These are phyloP conservation scores for Schwanniomyces etchellsii DNA, from an alignment of 1,139 yeast genomes.

Conservation along the genomic window DNA sequence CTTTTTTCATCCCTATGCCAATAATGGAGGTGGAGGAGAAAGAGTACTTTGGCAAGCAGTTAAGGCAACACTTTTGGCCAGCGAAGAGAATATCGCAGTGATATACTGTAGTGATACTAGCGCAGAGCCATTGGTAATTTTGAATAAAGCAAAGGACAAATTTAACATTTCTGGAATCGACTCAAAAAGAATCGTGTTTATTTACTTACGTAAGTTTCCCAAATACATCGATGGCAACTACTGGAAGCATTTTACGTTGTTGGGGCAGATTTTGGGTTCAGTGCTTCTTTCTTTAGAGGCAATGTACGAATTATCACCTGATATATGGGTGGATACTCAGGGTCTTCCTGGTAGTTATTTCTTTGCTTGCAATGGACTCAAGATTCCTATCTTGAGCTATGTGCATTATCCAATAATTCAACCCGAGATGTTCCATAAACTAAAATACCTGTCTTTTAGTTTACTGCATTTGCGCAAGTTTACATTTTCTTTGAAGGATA, in stretches of 20 bases:
- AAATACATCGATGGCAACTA: slow-evolving; percentile 60
- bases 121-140: slow-evolving; percentile 46
- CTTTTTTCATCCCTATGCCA: slow-evolving; percentile 92
- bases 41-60: slow-evolving; percentile 95
- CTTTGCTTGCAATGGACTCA: slow-evolving; percentile 45
- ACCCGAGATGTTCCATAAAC: slow-evolving; percentile 69
- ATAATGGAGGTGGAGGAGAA: slow-evolving; percentile 98
- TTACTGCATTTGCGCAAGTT: slow-evolving; percentile 11
- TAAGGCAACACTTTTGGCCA: slow-evolving; percentile 53
- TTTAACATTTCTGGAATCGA: slow-evolving; percentile 57
- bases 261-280: slow-evolving; percentile 87
- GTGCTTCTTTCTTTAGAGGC: slow-evolving; percentile 67
- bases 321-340: slow-evolving; percentile 90
- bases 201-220: slow-evolving; percentile 56
- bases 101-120: slow-evolving; percentile 72
- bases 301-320: slow-evolving; percentile 65
- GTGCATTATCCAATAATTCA: slow-evolving; percentile 94
- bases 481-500: slow-evolving; percentile 12
- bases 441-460: slow-evolving; percentile 30
- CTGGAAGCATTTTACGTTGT: slow-evolving; percentile 76
- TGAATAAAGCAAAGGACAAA: slow-evolving; percentile 52
- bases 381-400: slow-evolving; percentile 76
- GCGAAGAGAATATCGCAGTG: slow-evolving; percentile 52
- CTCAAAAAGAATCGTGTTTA: slow-evolving; percentile 56
- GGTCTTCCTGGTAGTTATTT: slow-evolving; percentile 83